Evolutionary conservation across 2,329 filamentous ascomycete genomes (phyloP), one percentile per base, ranked within the genome.

Genomic region (Chalara sp.): DNA sequence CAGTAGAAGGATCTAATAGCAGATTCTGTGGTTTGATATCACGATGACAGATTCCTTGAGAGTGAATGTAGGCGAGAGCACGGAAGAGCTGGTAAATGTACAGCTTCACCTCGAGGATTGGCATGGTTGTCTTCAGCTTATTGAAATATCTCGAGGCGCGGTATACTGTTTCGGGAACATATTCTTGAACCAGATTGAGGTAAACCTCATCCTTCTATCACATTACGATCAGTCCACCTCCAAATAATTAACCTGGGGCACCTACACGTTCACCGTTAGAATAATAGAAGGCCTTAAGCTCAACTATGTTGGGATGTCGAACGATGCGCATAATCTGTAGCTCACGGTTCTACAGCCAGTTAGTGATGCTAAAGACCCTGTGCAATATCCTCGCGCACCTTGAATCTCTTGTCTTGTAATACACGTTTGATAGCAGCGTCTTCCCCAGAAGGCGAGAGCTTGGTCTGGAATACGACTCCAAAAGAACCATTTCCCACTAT

Each of bases 41-140:
- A 70, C 93, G 83, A 70, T 99, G 93, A 73, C 93, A 99, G 72
- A 99, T 99, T 65, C 93, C 93, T 74, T 96, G 92, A 7, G 93
- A 97, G 74, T 99, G 93, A 63, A 99, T 99, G 74, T 99, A 99
- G 66, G 93, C 93, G 62, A 99, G 80, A 35, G 93, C 95, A 63
- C 93, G 86, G 82, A 99, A 99, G 50, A 99, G 86, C 76, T 99
- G 93, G 75, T 99, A 99, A 68, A 92, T 99, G 78, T 97, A 99
- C 56, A 99, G 86, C 78, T 99, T 99, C 68, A 97, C 90, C 72
- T 99, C 93, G 62, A 99, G 82, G 63, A 92, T 96, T 12, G 93
- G 93, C 93, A 99, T 99, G 48, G 92, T 96, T 6, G 91, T 95
- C 83, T 97, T 99, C 86, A 97, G 86, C 78, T 99, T 99, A 80